These are phyloP conservation scores for Curvularia lunata DNA, from an alignment of 2,329 filamentous ascomycete genomes.

Conservation along the genomic window DNA sequence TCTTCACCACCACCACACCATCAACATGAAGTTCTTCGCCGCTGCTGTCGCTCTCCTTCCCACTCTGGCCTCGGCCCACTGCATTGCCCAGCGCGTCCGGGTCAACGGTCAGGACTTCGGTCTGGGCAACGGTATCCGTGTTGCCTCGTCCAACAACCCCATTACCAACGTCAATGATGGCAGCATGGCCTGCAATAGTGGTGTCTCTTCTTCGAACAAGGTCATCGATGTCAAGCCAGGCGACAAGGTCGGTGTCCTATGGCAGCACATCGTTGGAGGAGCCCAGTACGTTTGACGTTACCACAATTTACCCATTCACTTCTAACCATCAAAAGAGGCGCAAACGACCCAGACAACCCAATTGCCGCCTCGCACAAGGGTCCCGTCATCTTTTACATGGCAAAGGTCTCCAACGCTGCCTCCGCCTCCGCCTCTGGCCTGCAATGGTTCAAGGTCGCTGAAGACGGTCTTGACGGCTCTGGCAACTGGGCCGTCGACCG, in stretches of 20 bases:
- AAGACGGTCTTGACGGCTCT: constrained; percentile 49
- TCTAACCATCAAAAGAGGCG: constrained; percentile 27
- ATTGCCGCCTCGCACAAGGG: constrained; percentile 59
- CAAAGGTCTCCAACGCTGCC: constrained; percentile 52
- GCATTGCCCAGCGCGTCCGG: constrained; percentile 56
- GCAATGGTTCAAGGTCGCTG: constrained; percentile 53
- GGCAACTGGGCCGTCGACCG: constrained; percentile 59
- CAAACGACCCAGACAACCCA: constrained; percentile 55
- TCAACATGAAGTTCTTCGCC: constrained; percentile 40
- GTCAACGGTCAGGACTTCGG: constrained; percentile 54
- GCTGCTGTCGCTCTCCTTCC: constrained; percentile 37
- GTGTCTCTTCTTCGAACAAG: constrained; percentile 42
- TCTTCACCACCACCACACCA: neutral
- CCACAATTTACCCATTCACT: neutral
- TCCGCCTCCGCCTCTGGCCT: constrained; percentile 46
- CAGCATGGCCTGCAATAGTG: constrained; percentile 57
- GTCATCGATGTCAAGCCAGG: constrained; percentile 60
- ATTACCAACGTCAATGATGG: constrained; percentile 57
- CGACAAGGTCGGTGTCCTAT: constrained; percentile 60
- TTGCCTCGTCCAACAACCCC: constrained; percentile 58
- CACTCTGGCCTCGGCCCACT: constrained; percentile 48
- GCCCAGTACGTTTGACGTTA: constrained; percentile 45
- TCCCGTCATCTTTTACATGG: constrained; percentile 49
- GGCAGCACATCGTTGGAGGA: constrained; percentile 63
- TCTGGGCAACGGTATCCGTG: constrained; percentile 58